Evolutionary conservation across 202 grass and related monocot species (phyloP), one percentile per base, ranked within the genome.

Genomic region (Elaeis oleifera): DNA sequence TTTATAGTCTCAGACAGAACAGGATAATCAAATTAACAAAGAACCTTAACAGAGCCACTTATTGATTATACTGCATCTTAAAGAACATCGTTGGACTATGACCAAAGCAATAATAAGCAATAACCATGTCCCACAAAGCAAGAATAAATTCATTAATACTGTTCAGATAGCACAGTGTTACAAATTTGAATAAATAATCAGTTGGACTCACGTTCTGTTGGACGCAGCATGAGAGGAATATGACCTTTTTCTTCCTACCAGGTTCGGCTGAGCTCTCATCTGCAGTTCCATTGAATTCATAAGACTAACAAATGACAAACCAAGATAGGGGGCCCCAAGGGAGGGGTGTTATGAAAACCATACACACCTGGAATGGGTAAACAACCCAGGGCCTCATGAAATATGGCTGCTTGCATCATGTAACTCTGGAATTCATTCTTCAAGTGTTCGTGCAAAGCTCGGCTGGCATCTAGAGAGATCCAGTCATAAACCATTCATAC

Each of bases 391-490:
- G 84, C 84, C 72, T 84, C 88, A 1, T 65, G 17, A 86, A 84
- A 92, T 72, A 97, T 92, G 54, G 83, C 77, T 15, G 88, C 94
- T 66, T 86, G 84, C 58, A 97, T 65, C 84, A 92, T 81, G 71
- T 81, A 81, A 14, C 69, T 86, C 60, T 73, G 74, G 64, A 89
- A 72, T 73, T 97, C 88, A 70, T 83, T 82, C 18, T 73, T 92
- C 63, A 97, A 81, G 68, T 89, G 84, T 44, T 82, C 80, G 71
- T 78, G 69, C 65, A 97, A 72, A 29, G 82, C 60, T 60, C 6
- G 77, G 24, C 23, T 77, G 53, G 85, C 74, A 77, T 84, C 94
- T 97, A 64, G 57, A 79, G 15, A 31, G 15, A 31, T 74, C 36
- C 36, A 13, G 36, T 44, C 36, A 44, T 44, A 13, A 44, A 44